phyloP scores from a whole-genome alignment of 2,329 filamentous ascomycete species.

The Paecilomyces sp. region DNA sequence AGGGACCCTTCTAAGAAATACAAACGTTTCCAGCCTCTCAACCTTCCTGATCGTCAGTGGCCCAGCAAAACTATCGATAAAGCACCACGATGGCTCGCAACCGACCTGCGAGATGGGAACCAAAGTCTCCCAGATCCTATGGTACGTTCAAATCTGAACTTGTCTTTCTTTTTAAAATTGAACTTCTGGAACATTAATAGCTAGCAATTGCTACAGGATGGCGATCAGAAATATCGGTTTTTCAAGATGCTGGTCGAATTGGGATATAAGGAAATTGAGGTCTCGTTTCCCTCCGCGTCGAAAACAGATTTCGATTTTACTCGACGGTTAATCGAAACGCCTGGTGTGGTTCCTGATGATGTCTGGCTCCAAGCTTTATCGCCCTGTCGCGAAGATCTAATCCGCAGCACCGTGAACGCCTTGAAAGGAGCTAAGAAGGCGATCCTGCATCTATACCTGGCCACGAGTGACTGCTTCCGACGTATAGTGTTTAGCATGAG shows the following conservation, averaged over 20 bases:
- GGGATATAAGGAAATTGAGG: slow-evolving; percentile 96
- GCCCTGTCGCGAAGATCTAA: slow-evolving; percentile 86
- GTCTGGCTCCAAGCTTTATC: slow-evolving; percentile 89
- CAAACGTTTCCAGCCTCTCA: slow-evolving; percentile 37
- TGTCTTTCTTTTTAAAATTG: neutral
- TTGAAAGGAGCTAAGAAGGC: slow-evolving; percentile 86
- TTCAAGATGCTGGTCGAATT: slow-evolving; percentile 90
- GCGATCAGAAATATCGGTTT: slow-evolving; percentile 89
- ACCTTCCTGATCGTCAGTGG: slow-evolving; percentile 58
- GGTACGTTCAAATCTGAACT: slow-evolving; percentile 45
- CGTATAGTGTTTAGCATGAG: slow-evolving; percentile 82
- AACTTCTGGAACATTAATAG: too few species aligned
- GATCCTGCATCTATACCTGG: slow-evolving; percentile 90
- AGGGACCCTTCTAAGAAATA: slow-evolving; percentile 45
- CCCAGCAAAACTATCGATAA: slow-evolving; percentile 74
- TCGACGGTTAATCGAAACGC: slow-evolving; percentile 74
- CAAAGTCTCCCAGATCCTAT: slow-evolving; percentile 90
- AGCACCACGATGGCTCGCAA: slow-evolving; percentile 83
- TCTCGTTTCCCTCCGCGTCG: slow-evolving; percentile 90
- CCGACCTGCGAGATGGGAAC: slow-evolving; percentile 85
- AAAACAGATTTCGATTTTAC: slow-evolving; percentile 97
- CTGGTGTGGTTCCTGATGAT: slow-evolving; percentile 76
- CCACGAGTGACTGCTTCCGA: slow-evolving; percentile 92
- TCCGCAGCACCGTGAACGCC: slow-evolving; percentile 80
- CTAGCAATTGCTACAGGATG: slow-evolving; percentile 53